Conservation (phyloP, 179 eudicot genomes). For the Camellia oleifera region DNA sequence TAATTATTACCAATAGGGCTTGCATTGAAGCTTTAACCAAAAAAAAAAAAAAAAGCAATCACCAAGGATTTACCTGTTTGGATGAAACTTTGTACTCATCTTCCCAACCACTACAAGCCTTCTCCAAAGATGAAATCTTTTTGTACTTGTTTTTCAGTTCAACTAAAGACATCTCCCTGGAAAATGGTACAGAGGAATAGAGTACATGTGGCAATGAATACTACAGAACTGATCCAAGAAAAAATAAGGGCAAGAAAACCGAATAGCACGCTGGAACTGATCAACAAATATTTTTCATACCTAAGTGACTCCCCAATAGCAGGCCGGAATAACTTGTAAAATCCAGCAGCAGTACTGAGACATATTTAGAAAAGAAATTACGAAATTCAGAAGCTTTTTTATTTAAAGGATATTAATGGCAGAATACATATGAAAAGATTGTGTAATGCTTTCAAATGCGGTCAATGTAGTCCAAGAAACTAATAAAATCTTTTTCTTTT, state of each 20-base stretch:
- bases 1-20: too few relatives aligned
- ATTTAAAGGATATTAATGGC: background rate
- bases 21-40: too few relatives aligned
- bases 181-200: constrained; percentile 17
- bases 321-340: constrained; percentile 87
- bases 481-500: too few relatives aligned
- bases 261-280: background rate
- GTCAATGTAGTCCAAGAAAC: too few relatives aligned
- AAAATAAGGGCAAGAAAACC: constrained; percentile 8
- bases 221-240: background rate
- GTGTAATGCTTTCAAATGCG: too few relatives aligned
- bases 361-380: constrained; percentile 15
- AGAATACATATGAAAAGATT: too few relatives aligned
- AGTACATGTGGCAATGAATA: background rate
- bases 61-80: constrained; percentile 62
- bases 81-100: constrained; percentile 85
- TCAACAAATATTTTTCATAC: constrained; percentile 27
- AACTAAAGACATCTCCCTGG: constrained; percentile 88
- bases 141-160: constrained; percentile 85
- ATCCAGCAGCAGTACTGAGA: constrained; percentile 66
- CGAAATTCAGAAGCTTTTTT: constrained; percentile 8
- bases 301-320: constrained; percentile 91
- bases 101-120: constrained; percentile 93
- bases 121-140: constrained; percentile 69
- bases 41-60: background rate